Base-by-base conservation (phyloP, 2,329 filamentous ascomycete species). In the Colletotrichum costaricense region DNA sequence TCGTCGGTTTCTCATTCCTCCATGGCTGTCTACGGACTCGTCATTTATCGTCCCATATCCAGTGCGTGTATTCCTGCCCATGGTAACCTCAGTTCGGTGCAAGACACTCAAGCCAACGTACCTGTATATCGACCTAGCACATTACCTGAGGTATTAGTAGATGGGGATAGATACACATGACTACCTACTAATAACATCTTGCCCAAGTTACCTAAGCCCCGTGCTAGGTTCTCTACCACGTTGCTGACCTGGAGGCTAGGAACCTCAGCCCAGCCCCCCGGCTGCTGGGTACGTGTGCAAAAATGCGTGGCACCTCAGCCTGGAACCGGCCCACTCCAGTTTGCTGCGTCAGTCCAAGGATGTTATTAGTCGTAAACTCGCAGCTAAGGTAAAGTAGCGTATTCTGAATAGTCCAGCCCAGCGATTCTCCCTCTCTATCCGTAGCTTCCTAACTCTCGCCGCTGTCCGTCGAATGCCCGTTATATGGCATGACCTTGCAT, bases 271-370 rank as follows among this genome's bases (percentile, higher is more conserved):
- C 42, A 42, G 19, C 35, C 65, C 22, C 42, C 46, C 35, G 19
- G 35, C 54, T 46, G 22, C 42, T 63, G 19, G 19, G 42, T 46
- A 46, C 42, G 42, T 46, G 42, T 46, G 19, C 19, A n/a, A 46
- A 46, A 19, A 42, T 55, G 67, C 59, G 30, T 52, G 59, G 26
- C 56, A 63, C 46, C 28, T 68, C 49, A 63, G 66, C 58, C 46
- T 49, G 30, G 60, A 19, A 55, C 62, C 22, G n/a, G 60, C 60
- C 26, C 62, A 35, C 30, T n/a, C 30, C 24, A 26, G 22, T 42
- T 33, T 33, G 8, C 62, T 24, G 46, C 52, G 33, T 46, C 42
- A 46, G 19, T 46, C 42, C 42, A 16, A 46, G 19, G 42, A 46
- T 46, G 42, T 19, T 46, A 46, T 46, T n/a, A 46, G 42, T 46